Percentiles rank a stretch among this genome's conserved stretches.
phyloP scores from a whole-genome alignment of 2,329 filamentous ascomycete genomes.

The Corynespora cassiicola region DNA sequence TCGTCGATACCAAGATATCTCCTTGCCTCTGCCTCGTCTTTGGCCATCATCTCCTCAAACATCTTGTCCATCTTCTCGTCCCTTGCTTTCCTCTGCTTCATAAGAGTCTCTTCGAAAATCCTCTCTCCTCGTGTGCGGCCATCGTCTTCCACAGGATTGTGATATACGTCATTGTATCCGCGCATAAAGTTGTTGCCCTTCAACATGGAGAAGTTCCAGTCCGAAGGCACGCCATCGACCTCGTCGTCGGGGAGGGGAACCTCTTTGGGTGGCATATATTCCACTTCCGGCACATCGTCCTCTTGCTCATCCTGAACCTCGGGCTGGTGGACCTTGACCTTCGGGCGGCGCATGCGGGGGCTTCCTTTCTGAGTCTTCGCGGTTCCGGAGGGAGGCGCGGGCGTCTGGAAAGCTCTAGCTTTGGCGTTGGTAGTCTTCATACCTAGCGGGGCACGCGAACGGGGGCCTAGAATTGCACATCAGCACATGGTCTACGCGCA shows the following conservation, averaged over 20 bases:
- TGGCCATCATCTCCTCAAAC: slow-evolving; percentile 65
- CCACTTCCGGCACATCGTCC: slow-evolving; percentile 74
- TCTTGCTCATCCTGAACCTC: slow-evolving; percentile 60
- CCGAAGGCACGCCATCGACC: slow-evolving; percentile 65
- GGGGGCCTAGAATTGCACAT: slow-evolving; percentile 57
- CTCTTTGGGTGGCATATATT: slow-evolving; percentile 84
- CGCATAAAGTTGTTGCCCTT: slow-evolving; percentile 60
- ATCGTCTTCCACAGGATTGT: slow-evolving; percentile 68
- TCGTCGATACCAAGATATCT: slow-evolving; percentile 34
- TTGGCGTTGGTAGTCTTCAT: slow-evolving; percentile 98
- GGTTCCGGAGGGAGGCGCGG: slow-evolving; percentile 63
- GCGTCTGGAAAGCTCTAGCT: slow-evolving; percentile 70
- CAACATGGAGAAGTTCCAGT: slow-evolving; percentile 60
- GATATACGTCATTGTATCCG: slow-evolving; percentile 59
- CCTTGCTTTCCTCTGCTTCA: slow-evolving; percentile 56
- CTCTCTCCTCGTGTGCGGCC: slow-evolving; percentile 69
- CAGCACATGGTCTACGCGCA: slow-evolving; percentile 10
- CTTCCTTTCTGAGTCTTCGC: slow-evolving; percentile 73
- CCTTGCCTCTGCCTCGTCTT: slow-evolving; percentile 56
- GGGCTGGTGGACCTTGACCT: slow-evolving; percentile 69
- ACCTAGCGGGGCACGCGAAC: slow-evolving; percentile 80
- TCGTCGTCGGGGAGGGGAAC: slow-evolving; percentile 69
- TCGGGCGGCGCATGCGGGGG: slow-evolving; percentile 59
- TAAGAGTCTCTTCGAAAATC: slow-evolving; percentile 57
- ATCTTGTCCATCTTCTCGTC: slow-evolving; percentile 73